Percentiles rank a stretch among this genome's conserved stretches.
These are phyloP conservation scores for Boletus rubropictus DNA, from an alignment of 768 basidiomycete species.

Conservation along the genomic window DNA sequence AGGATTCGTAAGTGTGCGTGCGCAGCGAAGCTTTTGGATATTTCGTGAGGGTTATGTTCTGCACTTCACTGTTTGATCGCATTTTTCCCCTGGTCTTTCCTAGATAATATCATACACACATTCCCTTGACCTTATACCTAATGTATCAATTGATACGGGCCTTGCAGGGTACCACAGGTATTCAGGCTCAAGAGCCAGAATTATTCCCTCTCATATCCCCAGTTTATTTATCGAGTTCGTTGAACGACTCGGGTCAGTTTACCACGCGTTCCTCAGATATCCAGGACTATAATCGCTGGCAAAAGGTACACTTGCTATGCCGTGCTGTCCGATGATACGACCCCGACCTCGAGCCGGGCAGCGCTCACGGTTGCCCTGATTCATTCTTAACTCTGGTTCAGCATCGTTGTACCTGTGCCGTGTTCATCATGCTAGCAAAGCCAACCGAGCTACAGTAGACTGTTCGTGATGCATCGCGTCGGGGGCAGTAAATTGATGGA, in stretches of 20 bases:
- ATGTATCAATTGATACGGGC: neutral
- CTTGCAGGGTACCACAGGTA: neutral
- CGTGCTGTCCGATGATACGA: conserved; percentile 10
- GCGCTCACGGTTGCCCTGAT: conserved; percentile 17
- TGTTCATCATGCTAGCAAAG: conserved; percentile 45
- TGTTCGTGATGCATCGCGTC: no score
- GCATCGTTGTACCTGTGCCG: conserved; percentile 38
- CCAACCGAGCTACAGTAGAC: no score
- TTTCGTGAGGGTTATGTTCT: neutral
- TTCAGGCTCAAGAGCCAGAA: conserved; percentile 59
- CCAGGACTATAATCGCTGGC: neutral
- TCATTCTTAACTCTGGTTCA: conserved; percentile 39
- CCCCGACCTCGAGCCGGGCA: neutral
- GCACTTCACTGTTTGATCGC: conserved; percentile 30
- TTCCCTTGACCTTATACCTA: neutral
- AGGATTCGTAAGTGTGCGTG: conserved; percentile 24
- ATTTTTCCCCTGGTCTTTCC: conserved; percentile 24
- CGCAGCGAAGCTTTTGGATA: neutral
- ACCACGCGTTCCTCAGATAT: conserved; percentile 37
- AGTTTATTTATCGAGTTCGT: neutral
- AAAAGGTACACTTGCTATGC: conserved; percentile 11
- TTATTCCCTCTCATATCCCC: conserved; percentile 53
- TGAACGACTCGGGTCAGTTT: conserved; percentile 29
- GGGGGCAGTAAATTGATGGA: no score
- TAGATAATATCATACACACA: neutral